Evolutionary conservation across 1,284 basidiomycete species (phyloP), one percentile per base, ranked within the genome.

Genomic region (Ustilago esculenta): DNA sequence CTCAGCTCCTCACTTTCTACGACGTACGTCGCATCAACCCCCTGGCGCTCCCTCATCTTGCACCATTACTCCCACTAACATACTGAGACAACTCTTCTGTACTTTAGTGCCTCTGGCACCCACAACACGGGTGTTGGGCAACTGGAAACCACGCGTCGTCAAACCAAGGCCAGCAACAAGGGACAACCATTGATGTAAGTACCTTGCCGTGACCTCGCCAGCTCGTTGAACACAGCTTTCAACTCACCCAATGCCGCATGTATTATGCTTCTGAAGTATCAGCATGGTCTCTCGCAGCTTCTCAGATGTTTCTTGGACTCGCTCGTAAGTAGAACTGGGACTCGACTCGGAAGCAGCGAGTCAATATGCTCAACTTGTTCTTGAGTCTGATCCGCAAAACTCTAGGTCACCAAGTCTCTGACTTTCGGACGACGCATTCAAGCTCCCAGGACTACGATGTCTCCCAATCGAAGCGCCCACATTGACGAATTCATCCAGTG

Each of bases 261-360:
- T 39, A 8, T 14, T 8, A 17, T 18, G 7, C 24, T 15, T n/a
- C 30, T 2, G 7, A 44, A 59, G 57, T 53, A 58, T 20, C 41
- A 50, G 33, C 24, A 42, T 17, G 61, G 61, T 11, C 61, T 65
- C 11, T 53, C 50, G 7, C 54, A 58, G 21, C 57, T 65, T 11
- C 32, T 65, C 11, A 41, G 21, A 10, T 32, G 25, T 40, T 44
- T 30, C 5, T 33, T 64, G 9, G 35, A 48, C 23, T 35, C 34
- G 2, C 44, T 64, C 12, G 53, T 61, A 37, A 54, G 58, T 54
- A 24, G 1, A 0, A 18, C 7, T 24, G 12, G n/a, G n/a, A n/a
- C n/a, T n/a, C n/a, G n/a, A n/a, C n/a, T n/a, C n/a, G n/a, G n/a
- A n/a, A n/a, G n/a, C n/a, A n/a, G n/a, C n/a, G n/a, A n/a, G n/a